Base-by-base conservation (phyloP, 345 rosid genomes). In the Hibiscus mutabilis region DNA sequence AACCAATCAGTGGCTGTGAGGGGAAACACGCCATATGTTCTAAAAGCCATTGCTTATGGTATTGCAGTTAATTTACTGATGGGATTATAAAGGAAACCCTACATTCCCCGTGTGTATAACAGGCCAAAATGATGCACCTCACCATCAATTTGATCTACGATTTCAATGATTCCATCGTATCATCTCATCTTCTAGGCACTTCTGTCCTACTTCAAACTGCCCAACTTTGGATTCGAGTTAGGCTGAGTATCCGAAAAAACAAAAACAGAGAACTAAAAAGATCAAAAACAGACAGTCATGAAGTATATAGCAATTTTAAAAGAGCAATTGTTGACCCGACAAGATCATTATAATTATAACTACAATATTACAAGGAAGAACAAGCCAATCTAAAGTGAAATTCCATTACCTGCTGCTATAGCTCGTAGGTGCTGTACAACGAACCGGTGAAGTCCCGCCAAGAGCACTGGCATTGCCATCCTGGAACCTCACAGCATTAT, bases 371-470 rank as follows among this genome's bases (percentile, higher is more conserved):
- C 0, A 55, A 57, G 10, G 53, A 47, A 14, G 53, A 47, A 29
- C 24, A 60, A 51, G 59, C 25, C 46, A 47, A 57, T 21, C 21
- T 19, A 40, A 51, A 42, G 18, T 21, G 11, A 42, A 19, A 12
- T 13, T 53, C 15, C 70, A 64, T 76, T 79, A 85, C 87, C 89
- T 82, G 73, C 82, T 66, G 75, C 74, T 61, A 53, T 73, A 60
- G 68, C 75, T 82, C 76, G 60, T 75, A 7, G 60, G 57, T 69
- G 77, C 69, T 57, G 68, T 67, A 72, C 51, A 66, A 35, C 70
- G 55, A 75, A 79, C 71, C 10, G 77, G 37, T 76, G 87, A 74
- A 62, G 73, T 69, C 46, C 77, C 79, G 35, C 19, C 64, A 65
- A 77, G 35, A 57, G 53, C 64, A 64, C 49, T 21, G 40, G 75